Evolutionary conservation across 2,329 filamentous ascomycete species (phyloP), one percentile per base, ranked within the genome.

Genomic region (Arachnomyces sp.): DNA sequence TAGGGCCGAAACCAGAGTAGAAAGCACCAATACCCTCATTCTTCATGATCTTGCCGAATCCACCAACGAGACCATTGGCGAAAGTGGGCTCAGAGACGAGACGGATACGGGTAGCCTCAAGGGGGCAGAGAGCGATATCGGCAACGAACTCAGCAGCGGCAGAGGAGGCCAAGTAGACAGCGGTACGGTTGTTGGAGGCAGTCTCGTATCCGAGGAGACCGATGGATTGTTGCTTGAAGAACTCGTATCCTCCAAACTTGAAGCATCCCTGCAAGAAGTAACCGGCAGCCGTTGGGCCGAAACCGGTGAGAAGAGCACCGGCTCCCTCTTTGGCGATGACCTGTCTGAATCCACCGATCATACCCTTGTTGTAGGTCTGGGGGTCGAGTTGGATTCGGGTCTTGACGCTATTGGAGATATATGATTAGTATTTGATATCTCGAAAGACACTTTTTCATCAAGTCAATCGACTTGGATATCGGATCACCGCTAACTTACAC

Each of bases 161-260:
- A 46, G 77, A 69, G 18, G 74, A 76, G 53, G 75, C 83, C 52
- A 87, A 77, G 76, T 90, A 90, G 69, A 90, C 80, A 52, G 78
- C 79, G 48, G 82, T 87, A 56, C 84, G 78, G 79, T 89, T 86
- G 67, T 86, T 76, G 57, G 74, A 74, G 55, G 84, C 84, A 50
- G 73, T 78, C 68, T 89, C 84, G 64, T 81, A 80, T 60, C 87
- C 87, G 59, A 93, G 68, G 48, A 74, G 47, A 74, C 86, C 82
- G 69, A 93, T 92, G 62, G 73, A 78, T 71, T 92, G 84, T 73
- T 89, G 79, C 82, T 94, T 93, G 83, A 94, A 93, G 72, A 93
- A 82, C 73, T 94, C 87, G 70, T 94, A 94, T 65, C 87, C 87
- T 67, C 87, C 87, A 67, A 92, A 92, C 74, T 93, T 93, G 77